These are phyloP conservation scores for Naganishia liquefaciens DNA, from an alignment of 1,284 basidiomycete genomes.

Conservation along the genomic window DNA sequence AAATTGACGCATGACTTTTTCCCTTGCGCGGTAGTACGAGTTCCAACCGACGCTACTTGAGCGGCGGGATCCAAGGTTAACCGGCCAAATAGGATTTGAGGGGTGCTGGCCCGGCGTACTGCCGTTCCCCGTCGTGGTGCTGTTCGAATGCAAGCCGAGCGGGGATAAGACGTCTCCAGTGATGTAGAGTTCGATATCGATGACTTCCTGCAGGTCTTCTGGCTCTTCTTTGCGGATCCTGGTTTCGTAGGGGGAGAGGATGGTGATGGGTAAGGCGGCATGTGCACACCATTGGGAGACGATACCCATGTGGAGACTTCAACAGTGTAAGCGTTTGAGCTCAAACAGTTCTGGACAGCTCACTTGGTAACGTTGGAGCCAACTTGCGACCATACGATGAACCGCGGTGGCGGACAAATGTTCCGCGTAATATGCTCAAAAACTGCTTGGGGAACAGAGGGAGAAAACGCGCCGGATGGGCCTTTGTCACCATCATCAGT, in stretches of 20 bases:
- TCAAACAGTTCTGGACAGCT: background rate
- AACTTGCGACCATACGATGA: conserved; percentile 49
- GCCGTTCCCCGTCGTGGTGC: background rate
- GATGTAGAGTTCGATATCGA: conserved; percentile 50
- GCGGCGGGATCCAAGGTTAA: conserved; percentile 9
- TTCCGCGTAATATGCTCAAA: conserved; percentile 43
- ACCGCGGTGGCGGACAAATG: conserved; percentile 45
- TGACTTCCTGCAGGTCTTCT: conserved; percentile 42
- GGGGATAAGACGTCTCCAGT: conserved; percentile 29
- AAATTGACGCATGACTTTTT: conserved; percentile 27
- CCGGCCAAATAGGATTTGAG: conserved; percentile 3
- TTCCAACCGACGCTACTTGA: conserved; percentile 18
- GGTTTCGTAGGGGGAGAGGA: conserved; percentile 48
- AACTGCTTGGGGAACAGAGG: conserved; percentile 46
- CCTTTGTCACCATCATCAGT: no score
- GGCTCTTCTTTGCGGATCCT: conserved; percentile 41
- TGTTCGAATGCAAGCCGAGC: conserved; percentile 4
- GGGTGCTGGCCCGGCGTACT: background rate
- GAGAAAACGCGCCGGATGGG: conserved; percentile 46
- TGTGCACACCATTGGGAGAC: conserved; percentile 45
- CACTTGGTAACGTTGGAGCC: conserved; percentile 43
- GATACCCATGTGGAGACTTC: conserved; percentile 44
- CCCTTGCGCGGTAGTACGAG: conserved; percentile 29
- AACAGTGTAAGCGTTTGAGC: background rate
- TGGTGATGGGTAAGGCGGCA: conserved; percentile 40